A percentile compares a stretch with the other conserved stretches of the same genome.
phyloP scores from a whole-genome alignment of 139 green algal species.

The Auxenochlorella pyrenoidosa region DNA sequence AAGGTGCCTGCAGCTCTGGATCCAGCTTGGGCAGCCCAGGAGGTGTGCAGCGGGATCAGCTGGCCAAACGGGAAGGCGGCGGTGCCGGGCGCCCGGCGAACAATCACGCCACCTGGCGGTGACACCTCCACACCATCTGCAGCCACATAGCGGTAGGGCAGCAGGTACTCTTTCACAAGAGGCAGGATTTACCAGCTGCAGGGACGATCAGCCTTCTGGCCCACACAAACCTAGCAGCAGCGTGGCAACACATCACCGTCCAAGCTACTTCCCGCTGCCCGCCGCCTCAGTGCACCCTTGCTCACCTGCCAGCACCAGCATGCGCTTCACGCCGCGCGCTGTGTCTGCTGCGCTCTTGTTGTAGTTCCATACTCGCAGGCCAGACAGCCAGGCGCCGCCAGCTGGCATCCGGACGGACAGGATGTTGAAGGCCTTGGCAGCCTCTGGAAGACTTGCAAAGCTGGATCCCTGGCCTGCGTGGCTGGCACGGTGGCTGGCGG shows the following conservation, averaged over 20 bases:
- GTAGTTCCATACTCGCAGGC: slow-evolving; percentile 57
- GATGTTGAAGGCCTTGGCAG: slow-evolving; percentile 7
- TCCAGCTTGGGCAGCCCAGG: not conserved
- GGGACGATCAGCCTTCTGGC: no score
- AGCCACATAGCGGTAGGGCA: no score
- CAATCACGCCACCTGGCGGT: slow-evolving; percentile 31
- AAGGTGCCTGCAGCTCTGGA: no score
- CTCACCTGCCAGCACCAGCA: slow-evolving; percentile 35
- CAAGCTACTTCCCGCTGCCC: not conserved
- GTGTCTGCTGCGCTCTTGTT: slow-evolving; percentile 54
- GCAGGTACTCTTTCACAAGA: no score
- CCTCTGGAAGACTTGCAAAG: not conserved
- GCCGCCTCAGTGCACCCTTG: not conserved
- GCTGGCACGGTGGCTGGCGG: not conserved
- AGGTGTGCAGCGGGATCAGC: slow-evolving; percentile 32
- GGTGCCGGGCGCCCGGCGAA: slow-evolving; percentile 42
- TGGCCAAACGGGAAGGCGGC: slow-evolving; percentile 45
- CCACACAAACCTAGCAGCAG: no score
- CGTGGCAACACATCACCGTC: no score
- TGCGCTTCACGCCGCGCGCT: slow-evolving; percentile 39
- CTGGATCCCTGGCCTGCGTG: not conserved
- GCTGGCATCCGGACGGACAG: not conserved
- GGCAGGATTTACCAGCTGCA: no score
- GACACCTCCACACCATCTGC: slow-evolving; percentile 49
- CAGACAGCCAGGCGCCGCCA: slow-evolving; percentile 7